A percentile compares a stretch with the other conserved stretches of the same genome.
Conservation (phyloP, 306 rosid genomes). For the Cucumis hystrix region DNA sequence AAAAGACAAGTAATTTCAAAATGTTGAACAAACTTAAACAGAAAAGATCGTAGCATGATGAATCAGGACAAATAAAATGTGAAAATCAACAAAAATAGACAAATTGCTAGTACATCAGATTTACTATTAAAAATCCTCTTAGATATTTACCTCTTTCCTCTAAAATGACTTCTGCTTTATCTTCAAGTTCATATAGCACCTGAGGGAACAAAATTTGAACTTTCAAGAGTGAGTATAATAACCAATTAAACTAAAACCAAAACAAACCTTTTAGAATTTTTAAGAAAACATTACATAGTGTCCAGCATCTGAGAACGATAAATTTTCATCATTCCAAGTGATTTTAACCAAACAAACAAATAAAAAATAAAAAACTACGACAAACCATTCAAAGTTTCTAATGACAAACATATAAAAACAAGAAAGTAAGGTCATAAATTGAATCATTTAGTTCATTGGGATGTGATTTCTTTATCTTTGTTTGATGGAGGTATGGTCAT, state of each 20-base stretch:
- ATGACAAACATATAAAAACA: not conserved
- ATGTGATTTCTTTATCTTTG: not conserved
- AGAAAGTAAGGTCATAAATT: not conserved
- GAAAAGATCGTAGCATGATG: not conserved
- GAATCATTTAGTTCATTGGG: not conserved
- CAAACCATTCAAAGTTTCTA: not conserved
- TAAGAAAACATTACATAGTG: not conserved
- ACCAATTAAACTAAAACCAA: not conserved
- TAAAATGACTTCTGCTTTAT: conserved; percentile 70
- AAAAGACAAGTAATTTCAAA: not conserved
- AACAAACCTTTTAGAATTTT: not conserved
- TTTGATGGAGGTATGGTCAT: not conserved
- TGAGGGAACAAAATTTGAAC: conserved; percentile 18
- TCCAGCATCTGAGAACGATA: not conserved
- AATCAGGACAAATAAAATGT: not conserved
- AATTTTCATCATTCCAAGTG: not conserved
- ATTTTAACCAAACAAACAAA: not conserved
- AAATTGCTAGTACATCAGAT: not conserved
- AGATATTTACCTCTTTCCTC: conserved; percentile 69
- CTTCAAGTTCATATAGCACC: conserved; percentile 83
- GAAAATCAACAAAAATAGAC: not conserved
- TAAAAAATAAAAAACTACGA: no score
- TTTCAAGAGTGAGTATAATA: not conserved
- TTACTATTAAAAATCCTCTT: not conserved
- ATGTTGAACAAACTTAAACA: not conserved